These are phyloP conservation scores for Boletus tylopilopsis DNA, from an alignment of 768 basidiomycete species.

Conservation along the genomic window DNA sequence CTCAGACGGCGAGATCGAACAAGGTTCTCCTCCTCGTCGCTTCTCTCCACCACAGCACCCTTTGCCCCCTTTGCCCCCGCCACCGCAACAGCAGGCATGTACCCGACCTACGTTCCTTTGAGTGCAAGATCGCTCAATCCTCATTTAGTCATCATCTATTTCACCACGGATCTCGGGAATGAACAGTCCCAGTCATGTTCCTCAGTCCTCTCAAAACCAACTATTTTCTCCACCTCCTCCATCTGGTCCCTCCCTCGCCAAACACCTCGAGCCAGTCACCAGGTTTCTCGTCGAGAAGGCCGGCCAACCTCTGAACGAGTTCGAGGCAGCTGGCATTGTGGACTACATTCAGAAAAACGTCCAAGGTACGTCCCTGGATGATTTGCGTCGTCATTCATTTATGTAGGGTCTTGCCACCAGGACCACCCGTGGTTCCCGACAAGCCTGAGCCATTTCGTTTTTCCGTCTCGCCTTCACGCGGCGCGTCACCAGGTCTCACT, in stretches of 20 bases:
- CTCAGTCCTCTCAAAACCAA: constrained; percentile 11
- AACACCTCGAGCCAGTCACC: constrained; percentile 47
- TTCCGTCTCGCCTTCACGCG: constrained; percentile 38
- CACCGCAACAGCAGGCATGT: constrained; percentile 28
- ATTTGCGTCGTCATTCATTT: constrained; percentile 11
- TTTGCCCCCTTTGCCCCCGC: constrained; percentile 17
- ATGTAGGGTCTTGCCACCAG: constrained; percentile 13
- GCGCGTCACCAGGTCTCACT: constrained; percentile 22
- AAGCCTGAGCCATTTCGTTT: constrained; percentile 61
- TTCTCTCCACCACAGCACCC: constrained; percentile 23
- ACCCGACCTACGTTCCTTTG: constrained; percentile 13
- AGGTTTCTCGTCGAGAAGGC: constrained; percentile 46
- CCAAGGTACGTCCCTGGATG: constrained; percentile 35
- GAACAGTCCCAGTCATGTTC: constrained; percentile 12
- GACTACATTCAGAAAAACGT: constrained; percentile 51
- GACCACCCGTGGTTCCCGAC: constrained; percentile 28
- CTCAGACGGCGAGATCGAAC: constrained; percentile 28
- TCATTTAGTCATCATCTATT: constrained; percentile 22
- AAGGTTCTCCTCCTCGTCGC: constrained; percentile 24
- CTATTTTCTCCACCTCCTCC: constrained; percentile 18
- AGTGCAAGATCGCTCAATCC: constrained; percentile 21
- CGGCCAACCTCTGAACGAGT: constrained; percentile 45
- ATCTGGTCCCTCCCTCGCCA: constrained; percentile 29
- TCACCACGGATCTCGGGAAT: constrained; percentile 15
- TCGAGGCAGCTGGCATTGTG: constrained; percentile 54